Conservation (phyloP, 441 rosid genomes). For the Macaranga tanarius region DNA sequence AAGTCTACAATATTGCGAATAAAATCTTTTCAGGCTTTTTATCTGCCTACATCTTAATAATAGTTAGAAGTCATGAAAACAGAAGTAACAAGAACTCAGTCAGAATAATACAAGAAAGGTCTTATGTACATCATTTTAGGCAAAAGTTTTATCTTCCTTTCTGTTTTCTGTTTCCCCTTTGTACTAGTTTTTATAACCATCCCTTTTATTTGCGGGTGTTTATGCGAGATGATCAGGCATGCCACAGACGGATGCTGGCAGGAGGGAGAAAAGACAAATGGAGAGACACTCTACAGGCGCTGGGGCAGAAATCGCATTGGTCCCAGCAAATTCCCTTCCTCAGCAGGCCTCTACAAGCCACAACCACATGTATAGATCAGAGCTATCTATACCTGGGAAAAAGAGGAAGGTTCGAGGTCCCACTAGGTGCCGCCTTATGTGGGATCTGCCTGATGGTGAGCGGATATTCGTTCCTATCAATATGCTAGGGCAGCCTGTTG, state of each 20-base stretch:
- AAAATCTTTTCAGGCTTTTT: conserved; percentile 5
- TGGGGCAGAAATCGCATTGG: conserved; percentile 15
- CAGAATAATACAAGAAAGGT: neutral
- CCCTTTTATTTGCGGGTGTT: conserved; percentile 3
- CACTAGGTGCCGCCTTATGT: conserved; percentile 29
- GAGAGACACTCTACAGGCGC: conserved; percentile 15
- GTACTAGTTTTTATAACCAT: neutral
- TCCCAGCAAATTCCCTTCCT: neutral
- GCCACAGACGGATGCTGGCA: conserved; percentile 13
- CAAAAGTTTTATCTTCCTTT: neutral
- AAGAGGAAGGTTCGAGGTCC: conserved; percentile 35
- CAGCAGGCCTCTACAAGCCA: conserved; percentile 14
- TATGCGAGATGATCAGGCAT: conserved; percentile 21
- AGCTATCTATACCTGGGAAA: conserved; percentile 4
- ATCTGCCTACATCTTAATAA: neutral
- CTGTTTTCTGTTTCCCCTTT: neutral
- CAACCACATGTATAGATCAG: conserved; percentile 3
- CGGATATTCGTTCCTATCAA: conserved; percentile 34
- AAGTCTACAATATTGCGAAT: conserved; percentile 2
- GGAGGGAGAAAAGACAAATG: conserved; percentile 21
- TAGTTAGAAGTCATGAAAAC: conserved; percentile 9
- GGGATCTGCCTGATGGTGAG: conserved; percentile 32
- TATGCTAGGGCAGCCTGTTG: conserved; percentile 40
- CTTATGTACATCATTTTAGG: neutral
- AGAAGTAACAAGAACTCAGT: neutral